Base-by-base conservation (phyloP, 352 stramenopile species). In the Globisporangium barbulae region DNA sequence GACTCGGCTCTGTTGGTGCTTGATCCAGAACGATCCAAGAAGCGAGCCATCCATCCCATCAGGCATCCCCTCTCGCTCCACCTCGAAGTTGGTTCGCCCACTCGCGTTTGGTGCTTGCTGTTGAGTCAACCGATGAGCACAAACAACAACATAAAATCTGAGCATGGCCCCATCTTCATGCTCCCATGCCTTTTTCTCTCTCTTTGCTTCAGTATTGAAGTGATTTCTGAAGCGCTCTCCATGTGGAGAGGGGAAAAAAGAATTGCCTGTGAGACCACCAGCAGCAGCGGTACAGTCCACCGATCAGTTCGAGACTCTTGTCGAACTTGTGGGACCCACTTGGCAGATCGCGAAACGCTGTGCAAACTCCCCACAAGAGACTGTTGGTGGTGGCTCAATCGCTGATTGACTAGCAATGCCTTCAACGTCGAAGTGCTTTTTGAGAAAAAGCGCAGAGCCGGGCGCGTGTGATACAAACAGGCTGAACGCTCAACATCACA, bases 201-300 rank as follows among this genome's bases (percentile, higher is more conserved):
- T 39, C 33, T 19, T 31, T 31, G 47, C 48, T 54, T 54, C 49
- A 54, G 49, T 54, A 37, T 39, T 37, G 49, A 54, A 54, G 49
- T 54, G 21, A 54, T 54, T 54, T 39, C 49, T 54, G 49, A 54
- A 54, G 49, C 25, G 31, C 25, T 28, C 25, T 28, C 25, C 25
- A 28, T 28, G 25, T 28, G 25, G 2, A 21, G n/a, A 35, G 9
- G 15, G 10, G 21, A 47, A n/a, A 47, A 47, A 47, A 47, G 41
- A 47, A 47, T 15, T 15, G 25, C 25, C 25, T 28, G 25, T 28
- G 41, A 47, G 41, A 5, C 39, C 10, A 44, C 10, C 15, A 28
- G 2, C 15, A 28, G 2, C 37, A 42, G 37, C 37, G 10, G 25
- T 28, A 28, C 25, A 42, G 37, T 5, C 0, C 37, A 42, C 37